Evolutionary conservation across 768 basidiomycete genomes (phyloP).

Genomic region (Suillus decipiens): DNA sequence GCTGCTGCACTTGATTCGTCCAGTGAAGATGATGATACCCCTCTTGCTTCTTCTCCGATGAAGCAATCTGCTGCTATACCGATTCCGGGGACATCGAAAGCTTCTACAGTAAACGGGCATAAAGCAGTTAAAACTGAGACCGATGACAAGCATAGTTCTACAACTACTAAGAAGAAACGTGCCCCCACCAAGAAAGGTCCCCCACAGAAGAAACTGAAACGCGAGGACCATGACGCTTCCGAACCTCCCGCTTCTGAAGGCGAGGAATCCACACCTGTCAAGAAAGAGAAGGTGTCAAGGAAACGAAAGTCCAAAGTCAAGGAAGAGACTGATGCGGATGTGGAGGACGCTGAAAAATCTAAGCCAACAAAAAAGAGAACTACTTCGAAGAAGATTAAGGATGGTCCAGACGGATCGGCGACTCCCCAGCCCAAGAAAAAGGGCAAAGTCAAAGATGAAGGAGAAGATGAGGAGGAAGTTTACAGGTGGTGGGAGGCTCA

Average conservation of each 20-base stretch:
- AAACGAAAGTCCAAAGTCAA: slow-evolving; percentile 49
- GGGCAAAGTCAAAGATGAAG: slow-evolving; percentile 57
- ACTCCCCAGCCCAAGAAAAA: slow-evolving; percentile 52
- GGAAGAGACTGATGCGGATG: slow-evolving; percentile 51
- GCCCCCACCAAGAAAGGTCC: slow-evolving; percentile 48
- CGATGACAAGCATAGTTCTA: slow-evolving; percentile 45
- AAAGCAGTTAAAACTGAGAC: slow-evolving; percentile 35
- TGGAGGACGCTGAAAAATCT: slow-evolving; percentile 49
- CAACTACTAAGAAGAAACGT: slow-evolving; percentile 47
- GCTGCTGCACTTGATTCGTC: slow-evolving; percentile 52
- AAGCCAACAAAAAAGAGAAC: slow-evolving; percentile 47
- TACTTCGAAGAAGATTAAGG: slow-evolving; percentile 54
- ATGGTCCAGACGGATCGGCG: slow-evolving; percentile 50
- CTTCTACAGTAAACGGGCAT: slow-evolving; percentile 42
- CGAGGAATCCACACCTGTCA: slow-evolving; percentile 33
- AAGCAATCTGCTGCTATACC: slow-evolving; percentile 50
- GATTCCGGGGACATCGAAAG: slow-evolving; percentile 43
- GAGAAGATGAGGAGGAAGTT: slow-evolving; percentile 69
- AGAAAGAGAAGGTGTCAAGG: slow-evolving; percentile 27
- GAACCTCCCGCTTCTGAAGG: slow-evolving; percentile 35
- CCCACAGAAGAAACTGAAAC: slow-evolving; percentile 66
- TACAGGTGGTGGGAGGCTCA: slow-evolving; percentile 88
- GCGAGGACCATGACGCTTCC: slow-evolving; percentile 36
- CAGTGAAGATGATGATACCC: slow-evolving; percentile 68
- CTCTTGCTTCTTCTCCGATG: slow-evolving; percentile 67